Base-by-base conservation (phyloP, 306 rosid genomes). In the Prunus dulcis region DNA sequence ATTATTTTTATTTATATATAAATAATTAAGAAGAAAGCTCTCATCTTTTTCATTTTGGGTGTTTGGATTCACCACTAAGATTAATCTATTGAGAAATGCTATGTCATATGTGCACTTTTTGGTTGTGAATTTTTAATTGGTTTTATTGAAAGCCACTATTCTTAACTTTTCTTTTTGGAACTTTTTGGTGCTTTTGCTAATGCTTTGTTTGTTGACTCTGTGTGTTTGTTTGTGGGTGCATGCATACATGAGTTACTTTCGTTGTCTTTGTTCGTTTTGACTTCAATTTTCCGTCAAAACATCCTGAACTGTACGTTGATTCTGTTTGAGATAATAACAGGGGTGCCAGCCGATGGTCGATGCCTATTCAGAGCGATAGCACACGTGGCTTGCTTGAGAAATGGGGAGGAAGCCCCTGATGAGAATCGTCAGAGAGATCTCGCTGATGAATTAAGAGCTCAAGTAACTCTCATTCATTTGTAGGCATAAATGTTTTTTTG, bases 361-460 rank as follows among this genome's bases (percentile, higher is more conserved):
- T 94, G 98, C 79, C 68, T 94, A 53, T 94, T 92, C 77, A 84
- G 98, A 84, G 93, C 98, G 13, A 82, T 94, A 81, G 96, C 95
- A 76, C 98, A 94, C 69, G 93, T 90, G 67, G 95, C 91, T 78
- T 89, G 97, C 83, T 84, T 94, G 76, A 88, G 86, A 76, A 82
- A 85, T 67, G 97, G 98, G 64, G 91, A 90, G 73, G 93, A 84
- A 80, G 93, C 97, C n/a, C 98, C 98, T 5, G 88, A 90, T 78
- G 98, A 94, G 68, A 85, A 71, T 66, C 89, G 83, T 34, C 96
- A 94, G 69, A 89, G 85, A 74, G 96, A 90, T 78, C 89, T 94
- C 9, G 97, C 98, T 75, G 98, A 94, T 84, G 96, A 92, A 80
- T 80, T 94, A 77, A 87, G 98, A 85, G 91, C 95, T 85, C 88